phyloP scores from a whole-genome alignment of 2,329 filamentous ascomycete species.

The Zopfia rhizophila region DNA sequence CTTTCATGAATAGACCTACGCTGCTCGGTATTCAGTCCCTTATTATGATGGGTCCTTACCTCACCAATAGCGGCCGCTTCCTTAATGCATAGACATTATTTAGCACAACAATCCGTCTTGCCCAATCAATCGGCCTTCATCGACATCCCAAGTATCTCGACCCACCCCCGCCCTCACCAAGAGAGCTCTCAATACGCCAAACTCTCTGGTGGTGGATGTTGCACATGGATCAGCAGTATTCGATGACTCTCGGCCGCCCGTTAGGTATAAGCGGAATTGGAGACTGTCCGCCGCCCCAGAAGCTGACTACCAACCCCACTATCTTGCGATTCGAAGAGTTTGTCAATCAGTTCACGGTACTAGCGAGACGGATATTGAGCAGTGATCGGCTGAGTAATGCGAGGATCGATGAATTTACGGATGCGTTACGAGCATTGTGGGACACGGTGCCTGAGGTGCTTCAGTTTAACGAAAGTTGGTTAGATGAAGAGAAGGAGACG shows the following conservation, averaged over 20 bases:
- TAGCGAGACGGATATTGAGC: constrained; percentile 60
- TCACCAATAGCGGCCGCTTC: constrained; percentile 61
- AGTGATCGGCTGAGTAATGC: constrained; percentile 54
- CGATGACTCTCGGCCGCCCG: constrained; percentile 60
- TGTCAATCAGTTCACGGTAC: constrained; percentile 58
- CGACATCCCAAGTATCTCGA: constrained; percentile 60
- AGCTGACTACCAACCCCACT: constrained; percentile 56
- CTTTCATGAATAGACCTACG: constrained; percentile 61
- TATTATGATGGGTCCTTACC: constrained; percentile 60
- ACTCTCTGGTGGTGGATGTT: constrained; percentile 64
- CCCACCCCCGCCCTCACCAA: constrained; percentile 51
- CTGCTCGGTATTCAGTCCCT: constrained; percentile 58
- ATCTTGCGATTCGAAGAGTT: constrained; percentile 58
- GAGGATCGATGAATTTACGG: constrained; percentile 60
- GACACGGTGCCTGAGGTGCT: constrained; percentile 60
- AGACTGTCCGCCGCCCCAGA: constrained; percentile 59
- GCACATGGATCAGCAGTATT: constrained; percentile 64
- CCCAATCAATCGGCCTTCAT: constrained; percentile 62
- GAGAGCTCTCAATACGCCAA: constrained; percentile 55
- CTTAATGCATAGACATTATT: constrained; percentile 63
- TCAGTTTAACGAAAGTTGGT: constrained; percentile 60
- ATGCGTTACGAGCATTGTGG: constrained; percentile 54
- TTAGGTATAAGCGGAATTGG: constrained; percentile 61
- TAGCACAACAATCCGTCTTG: constrained; percentile 60
- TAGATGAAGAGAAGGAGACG: constrained; percentile 47